Percentiles rank a stretch among this genome's conserved stretches.
phyloP scores from a whole-genome alignment of 768 basidiomycete genomes.

The Gelatoporia subvermispora region DNA sequence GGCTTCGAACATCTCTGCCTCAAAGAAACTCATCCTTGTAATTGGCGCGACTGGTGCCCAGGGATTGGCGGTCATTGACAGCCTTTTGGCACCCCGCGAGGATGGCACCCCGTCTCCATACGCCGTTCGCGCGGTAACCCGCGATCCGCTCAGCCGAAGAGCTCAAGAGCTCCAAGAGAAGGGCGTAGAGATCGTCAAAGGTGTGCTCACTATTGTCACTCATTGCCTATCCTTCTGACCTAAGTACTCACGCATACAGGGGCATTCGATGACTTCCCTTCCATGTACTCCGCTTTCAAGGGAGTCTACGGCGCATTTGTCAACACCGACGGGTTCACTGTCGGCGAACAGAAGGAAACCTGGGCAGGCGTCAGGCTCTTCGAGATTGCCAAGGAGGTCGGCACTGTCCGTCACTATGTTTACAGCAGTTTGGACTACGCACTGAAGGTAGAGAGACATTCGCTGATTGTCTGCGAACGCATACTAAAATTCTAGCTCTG shows the following conservation, averaged over 20 bases:
- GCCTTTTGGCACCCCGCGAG: slow-evolving; percentile 28
- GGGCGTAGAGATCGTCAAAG: slow-evolving; percentile 36
- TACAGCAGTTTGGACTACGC: slow-evolving; percentile 40
- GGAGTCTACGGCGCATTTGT: slow-evolving; percentile 37
- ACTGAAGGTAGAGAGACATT: slow-evolving; percentile 29
- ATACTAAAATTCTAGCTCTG: background rate
- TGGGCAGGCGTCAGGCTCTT: slow-evolving; percentile 37
- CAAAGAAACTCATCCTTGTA: slow-evolving; percentile 36
- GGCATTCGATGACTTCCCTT: slow-evolving; percentile 27
- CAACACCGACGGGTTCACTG: slow-evolving; percentile 32
- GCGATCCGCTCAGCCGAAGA: slow-evolving; percentile 28
- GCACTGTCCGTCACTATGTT: slow-evolving; percentile 33
- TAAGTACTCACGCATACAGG: slow-evolving; percentile 16
- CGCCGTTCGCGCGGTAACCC: slow-evolving; percentile 37
- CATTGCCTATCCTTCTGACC: background rate
- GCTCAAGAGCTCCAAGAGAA: slow-evolving; percentile 31
- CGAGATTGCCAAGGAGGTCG: slow-evolving; percentile 32
- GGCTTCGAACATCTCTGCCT: background rate
- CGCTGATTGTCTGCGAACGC: slow-evolving; percentile 16
- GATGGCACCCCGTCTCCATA: slow-evolving; percentile 39
- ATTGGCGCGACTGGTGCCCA: slow-evolving; percentile 45
- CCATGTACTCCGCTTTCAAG: slow-evolving; percentile 28
- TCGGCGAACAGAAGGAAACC: slow-evolving; percentile 37
- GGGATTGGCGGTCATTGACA: slow-evolving; percentile 35
- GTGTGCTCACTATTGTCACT: slow-evolving; percentile 11